A percentile compares a stretch with the other conserved stretches of the same genome.
Evolutionary conservation across 2,329 filamentous ascomycete species (phyloP).

Genomic region (Claviceps capensis): DNA sequence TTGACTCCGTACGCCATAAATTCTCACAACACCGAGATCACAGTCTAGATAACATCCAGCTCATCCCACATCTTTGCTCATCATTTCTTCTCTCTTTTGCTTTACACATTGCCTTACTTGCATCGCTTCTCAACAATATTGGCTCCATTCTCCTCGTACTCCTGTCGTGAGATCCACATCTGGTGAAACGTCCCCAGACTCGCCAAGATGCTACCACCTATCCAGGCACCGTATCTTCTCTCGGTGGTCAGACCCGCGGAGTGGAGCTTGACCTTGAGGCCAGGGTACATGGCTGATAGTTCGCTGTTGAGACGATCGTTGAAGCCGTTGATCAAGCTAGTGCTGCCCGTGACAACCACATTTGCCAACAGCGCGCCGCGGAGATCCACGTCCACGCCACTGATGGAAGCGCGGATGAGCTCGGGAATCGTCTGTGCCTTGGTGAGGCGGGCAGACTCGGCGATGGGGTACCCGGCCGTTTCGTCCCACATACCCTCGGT

Average conservation of each 20-base stretch:
- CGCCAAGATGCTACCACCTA: constrained; percentile 88
- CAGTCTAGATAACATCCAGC: background rate
- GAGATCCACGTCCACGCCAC: constrained; percentile 77
- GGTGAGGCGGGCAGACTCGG: constrained; percentile 35
- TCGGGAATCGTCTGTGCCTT: constrained; percentile 72
- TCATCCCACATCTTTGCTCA: background rate
- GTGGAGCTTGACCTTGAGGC: constrained; percentile 75
- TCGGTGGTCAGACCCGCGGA: constrained; percentile 78
- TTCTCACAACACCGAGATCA: background rate
- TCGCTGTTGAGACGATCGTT: constrained; percentile 82
- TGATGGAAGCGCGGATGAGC: constrained; percentile 64
- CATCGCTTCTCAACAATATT: constrained; percentile 92
- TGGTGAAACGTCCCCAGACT: constrained; percentile 97
- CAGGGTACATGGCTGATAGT: constrained; percentile 67
- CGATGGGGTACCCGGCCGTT: constrained; percentile 48
- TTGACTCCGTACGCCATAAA: constrained; percentile 22
- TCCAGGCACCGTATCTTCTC: constrained; percentile 85
- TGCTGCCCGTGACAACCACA: constrained; percentile 84
- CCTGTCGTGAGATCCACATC: constrained; percentile 97
- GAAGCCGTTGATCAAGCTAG: constrained; percentile 78
- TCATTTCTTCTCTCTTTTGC: background rate
- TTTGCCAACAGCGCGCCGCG: constrained; percentile 73
- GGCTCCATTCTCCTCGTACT: constrained; percentile 90
- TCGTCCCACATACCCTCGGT: constrained; percentile 89
- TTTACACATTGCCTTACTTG: constrained; percentile 43